These are phyloP conservation scores for Daldinia sp. DNA, from an alignment of 2,329 filamentous ascomycete genomes.

Conservation along the genomic window DNA sequence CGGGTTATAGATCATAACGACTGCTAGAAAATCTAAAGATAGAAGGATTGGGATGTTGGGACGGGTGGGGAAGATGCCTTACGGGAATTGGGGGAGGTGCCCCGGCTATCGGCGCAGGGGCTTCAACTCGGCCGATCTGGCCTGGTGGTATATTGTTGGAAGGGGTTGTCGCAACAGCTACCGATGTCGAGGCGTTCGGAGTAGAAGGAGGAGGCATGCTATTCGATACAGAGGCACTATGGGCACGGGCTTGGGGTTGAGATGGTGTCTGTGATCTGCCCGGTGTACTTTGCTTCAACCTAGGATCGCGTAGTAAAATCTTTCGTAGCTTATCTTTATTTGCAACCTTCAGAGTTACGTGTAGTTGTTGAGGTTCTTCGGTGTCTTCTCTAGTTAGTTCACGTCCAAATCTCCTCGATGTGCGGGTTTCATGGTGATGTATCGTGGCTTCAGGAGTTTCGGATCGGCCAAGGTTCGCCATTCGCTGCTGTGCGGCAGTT, in stretches of 20 bases:
- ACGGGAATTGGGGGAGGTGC: conserved; percentile 70
- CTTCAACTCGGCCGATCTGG: conserved; percentile 76
- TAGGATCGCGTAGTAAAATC: conserved; percentile 66
- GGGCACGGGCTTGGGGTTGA: conserved; percentile 62
- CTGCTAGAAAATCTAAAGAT: conserved; percentile 51
- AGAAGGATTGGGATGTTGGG: conserved; percentile 41
- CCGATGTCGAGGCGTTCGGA: conserved; percentile 47
- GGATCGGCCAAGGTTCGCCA: conserved; percentile 84
- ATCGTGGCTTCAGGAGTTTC: conserved; percentile 85
- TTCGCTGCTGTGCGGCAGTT: conserved; percentile 85
- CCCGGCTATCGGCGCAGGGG: conserved; percentile 70
- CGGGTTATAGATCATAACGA: conserved; percentile 49
- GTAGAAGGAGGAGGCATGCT: conserved; percentile 54
- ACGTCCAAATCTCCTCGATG: conserved; percentile 69
- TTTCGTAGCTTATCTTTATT: conserved; percentile 76
- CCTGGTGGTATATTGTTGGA: conserved; percentile 57
- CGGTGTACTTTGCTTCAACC: conserved; percentile 57
- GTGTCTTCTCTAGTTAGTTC: conserved; percentile 81
- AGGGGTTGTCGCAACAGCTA: conserved; percentile 41
- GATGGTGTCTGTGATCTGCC: conserved; percentile 59
- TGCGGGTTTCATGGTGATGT: conserved; percentile 80
- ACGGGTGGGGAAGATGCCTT: conserved; percentile 56
- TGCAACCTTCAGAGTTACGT: conserved; percentile 81
- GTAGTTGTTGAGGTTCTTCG: conserved; percentile 75
- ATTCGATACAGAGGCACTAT: conserved; percentile 55